Base-by-base conservation (phyloP, 2,329 filamentous ascomycete species). In the Claviceps africana region DNA sequence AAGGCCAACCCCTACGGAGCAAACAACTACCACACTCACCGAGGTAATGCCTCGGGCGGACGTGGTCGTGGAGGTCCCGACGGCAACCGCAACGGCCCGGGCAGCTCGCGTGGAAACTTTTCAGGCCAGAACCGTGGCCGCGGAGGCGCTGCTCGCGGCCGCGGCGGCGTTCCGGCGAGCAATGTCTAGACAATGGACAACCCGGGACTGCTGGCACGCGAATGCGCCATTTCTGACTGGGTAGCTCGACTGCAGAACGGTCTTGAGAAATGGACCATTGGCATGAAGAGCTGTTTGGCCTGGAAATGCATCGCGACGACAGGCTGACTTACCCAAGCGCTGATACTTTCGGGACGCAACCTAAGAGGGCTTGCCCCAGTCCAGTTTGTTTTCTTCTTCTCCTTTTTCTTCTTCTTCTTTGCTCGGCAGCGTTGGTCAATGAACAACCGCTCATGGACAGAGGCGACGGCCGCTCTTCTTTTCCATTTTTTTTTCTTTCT, bases 1-100 rank as follows among this genome's bases (percentile, higher is more conserved):
- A 88, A 88, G 69, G 73, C 82, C 46, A 78, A 74, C 56, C 79
- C 81, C 52, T 87, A 83, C 58, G 85, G 83, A 51, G 82, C 85
- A 53, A 80, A 80, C 64, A 85, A 82, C 69, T 81, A 80, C 64
- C 74, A 75, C 60, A 67, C 78, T 56, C 76, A 75, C 58, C 80
- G 85, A 56, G 83, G 83, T 50, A 78, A 78, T 57, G 61, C 67
- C 48, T 72, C 78, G 58, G 53, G 53, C 15, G 75, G 76, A 58
- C 80, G 84, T 61, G 82, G 83, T 55, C 84, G 85, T 62, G 83
- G 83, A 58, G 78, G 78, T 40, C 80, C 76, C 56, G 82, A 86
- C 44, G 70, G 72, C 54, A 69, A 70, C 58, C 81, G 82, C 58
- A 69, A 73, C 48, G 78, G 78, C 65, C 82, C 85, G 65, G 70